Conservation (phyloP, 2,329 filamentous ascomycete species). For the Sphaerostilbella broomeana region DNA sequence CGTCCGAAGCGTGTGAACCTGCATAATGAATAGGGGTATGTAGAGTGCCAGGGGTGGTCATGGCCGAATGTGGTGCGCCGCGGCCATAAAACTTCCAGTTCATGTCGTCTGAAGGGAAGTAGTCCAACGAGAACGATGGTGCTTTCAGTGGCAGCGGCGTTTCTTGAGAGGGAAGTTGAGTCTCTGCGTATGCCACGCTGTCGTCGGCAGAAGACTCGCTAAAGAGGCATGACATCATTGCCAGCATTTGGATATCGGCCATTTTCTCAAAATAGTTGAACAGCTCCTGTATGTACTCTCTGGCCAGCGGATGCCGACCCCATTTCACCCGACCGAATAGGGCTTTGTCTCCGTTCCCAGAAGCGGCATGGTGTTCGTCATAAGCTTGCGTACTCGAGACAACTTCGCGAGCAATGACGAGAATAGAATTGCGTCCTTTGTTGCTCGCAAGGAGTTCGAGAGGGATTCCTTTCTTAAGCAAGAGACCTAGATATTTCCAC, state of each 20-base stretch:
- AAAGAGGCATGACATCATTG: constrained; percentile 65
- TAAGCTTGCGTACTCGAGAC: constrained; percentile 32
- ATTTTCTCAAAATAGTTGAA: constrained; percentile 57
- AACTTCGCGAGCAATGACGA: constrained; percentile 62
- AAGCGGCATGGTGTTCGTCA: constrained; percentile 5
- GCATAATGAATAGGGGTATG: constrained; percentile 50
- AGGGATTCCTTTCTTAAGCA: constrained; percentile 71
- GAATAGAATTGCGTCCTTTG: constrained; percentile 51
- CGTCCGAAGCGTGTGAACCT: constrained; percentile 52
- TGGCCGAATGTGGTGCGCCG: constrained; percentile 47
- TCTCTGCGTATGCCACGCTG: constrained; percentile 51
- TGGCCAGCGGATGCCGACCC: constrained; percentile 59
- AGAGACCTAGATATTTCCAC: constrained; percentile 74
- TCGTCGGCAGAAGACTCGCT: constrained; percentile 52
- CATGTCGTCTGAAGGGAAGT: constrained; percentile 54
- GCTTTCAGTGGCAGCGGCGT: constrained; percentile 60
- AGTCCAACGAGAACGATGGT: constrained; percentile 59
- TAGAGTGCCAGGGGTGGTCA: constrained; percentile 51
- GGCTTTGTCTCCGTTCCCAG: constrained; percentile 13
- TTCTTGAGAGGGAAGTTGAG: constrained; percentile 50
- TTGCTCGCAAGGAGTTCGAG: constrained; percentile 55
- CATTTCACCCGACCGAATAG: constrained; percentile 59
- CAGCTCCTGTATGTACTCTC: constrained; percentile 54
- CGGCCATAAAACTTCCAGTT: constrained; percentile 46
- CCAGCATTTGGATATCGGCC: constrained; percentile 63